phyloP scores from a whole-genome alignment of 805 yeast genomes.

The Candida pseudofarinosa region DNA sequence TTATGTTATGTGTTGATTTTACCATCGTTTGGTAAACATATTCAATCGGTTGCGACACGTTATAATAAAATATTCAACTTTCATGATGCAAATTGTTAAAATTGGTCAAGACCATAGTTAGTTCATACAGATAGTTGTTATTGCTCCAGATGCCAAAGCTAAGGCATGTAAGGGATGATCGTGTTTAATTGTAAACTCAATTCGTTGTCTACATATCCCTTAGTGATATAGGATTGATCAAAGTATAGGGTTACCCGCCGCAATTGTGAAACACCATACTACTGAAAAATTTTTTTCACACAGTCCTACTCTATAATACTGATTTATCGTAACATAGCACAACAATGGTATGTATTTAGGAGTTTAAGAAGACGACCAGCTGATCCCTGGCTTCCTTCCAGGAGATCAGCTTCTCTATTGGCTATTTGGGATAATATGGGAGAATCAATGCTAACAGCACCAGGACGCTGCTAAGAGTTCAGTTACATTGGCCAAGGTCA shows the following conservation, averaged over 20 bases:
- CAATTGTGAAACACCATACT: background rate
- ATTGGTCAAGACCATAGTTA: too few species aligned
- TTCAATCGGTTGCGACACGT: background rate
- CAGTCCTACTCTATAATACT: background rate
- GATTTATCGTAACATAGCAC: background rate
- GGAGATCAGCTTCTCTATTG: too few species aligned
- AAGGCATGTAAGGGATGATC: too few species aligned
- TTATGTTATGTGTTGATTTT: background rate
- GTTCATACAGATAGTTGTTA: too few species aligned
- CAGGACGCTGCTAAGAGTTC: conserved; percentile 71
- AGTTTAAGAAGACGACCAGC: too few species aligned
- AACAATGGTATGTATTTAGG: background rate
- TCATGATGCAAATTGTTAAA: too few species aligned
- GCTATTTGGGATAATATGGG: too few species aligned
- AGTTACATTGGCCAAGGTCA: conserved; percentile 99
- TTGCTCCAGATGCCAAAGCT: too few species aligned
- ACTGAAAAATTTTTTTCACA: background rate
- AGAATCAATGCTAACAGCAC: conserved; percentile 10
- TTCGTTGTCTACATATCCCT: too few species aligned
- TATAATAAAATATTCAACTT: background rate
- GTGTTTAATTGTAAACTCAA: too few species aligned
- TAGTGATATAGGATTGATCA: too few species aligned
- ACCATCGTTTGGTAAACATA: background rate
- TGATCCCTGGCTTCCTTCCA: too few species aligned
- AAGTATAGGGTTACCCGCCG: background rate